Evolutionary conservation across 1,284 basidiomycete genomes (phyloP).

Genomic region (Pyrrhoderma lamaoense): DNA sequence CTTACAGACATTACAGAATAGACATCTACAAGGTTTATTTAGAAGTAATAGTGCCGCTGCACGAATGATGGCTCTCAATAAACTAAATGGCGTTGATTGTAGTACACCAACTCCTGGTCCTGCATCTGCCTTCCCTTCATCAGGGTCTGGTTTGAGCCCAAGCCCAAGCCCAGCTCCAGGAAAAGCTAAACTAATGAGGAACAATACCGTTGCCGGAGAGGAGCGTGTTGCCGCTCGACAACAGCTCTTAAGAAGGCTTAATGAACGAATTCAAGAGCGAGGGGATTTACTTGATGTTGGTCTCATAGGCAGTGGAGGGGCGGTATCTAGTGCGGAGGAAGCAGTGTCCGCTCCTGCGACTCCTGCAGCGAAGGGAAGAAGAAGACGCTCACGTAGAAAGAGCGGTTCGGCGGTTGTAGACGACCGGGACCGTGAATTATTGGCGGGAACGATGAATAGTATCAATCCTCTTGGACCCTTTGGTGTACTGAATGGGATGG

Average conservation of each 20-base stretch:
- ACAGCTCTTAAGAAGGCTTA: slow-evolving; percentile 54
- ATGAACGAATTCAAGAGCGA: slow-evolving; percentile 54
- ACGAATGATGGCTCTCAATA: slow-evolving; percentile 65
- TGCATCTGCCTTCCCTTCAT: slow-evolving; percentile 33
- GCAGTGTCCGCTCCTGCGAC: slow-evolving; percentile 36
- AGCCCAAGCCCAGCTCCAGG: slow-evolving; percentile 38
- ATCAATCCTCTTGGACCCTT: too few relatives aligned
- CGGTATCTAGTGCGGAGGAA: slow-evolving; percentile 48
- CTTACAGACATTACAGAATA: slow-evolving; percentile 53
- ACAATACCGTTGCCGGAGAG: slow-evolving; percentile 73
- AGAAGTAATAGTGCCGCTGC: slow-evolving; percentile 72
- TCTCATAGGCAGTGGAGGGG: slow-evolving; percentile 30
- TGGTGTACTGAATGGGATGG: too few relatives aligned
- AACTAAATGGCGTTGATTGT: slow-evolving; percentile 50
- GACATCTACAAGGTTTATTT: slow-evolving; percentile 48
- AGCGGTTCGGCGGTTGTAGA: slow-evolving; percentile 46
- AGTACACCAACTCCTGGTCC: slow-evolving; percentile 32
- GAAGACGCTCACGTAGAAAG: slow-evolving; percentile 51
- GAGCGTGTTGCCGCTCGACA: slow-evolving; percentile 64
- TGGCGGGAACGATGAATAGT: too few relatives aligned
- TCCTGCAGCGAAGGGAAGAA: slow-evolving; percentile 38
- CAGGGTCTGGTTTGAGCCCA: slow-evolving; percentile 29
- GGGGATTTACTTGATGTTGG: slow-evolving; percentile 43
- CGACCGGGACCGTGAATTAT: slow-evolving; percentile 41
- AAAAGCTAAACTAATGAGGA: slow-evolving; percentile 41